phyloP scores from a whole-genome alignment of 495 filamentous ascomycete genomes.

The Lophiotrema nucula region DNA sequence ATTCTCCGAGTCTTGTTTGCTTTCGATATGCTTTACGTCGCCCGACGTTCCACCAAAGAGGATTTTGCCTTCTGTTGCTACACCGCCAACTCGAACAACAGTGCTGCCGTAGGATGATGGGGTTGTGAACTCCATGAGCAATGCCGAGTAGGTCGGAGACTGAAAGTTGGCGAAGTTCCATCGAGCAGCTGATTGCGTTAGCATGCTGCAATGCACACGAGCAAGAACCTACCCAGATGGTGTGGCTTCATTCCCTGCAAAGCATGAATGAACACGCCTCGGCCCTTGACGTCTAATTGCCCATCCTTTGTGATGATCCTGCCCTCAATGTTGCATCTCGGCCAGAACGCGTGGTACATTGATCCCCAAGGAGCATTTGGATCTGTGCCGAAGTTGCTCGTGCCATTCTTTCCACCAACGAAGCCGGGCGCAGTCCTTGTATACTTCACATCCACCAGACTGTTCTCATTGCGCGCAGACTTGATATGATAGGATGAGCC shows the following conservation, averaged over 20 bases:
- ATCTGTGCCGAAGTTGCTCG: slow-evolving; percentile 80
- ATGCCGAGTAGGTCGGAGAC: slow-evolving; percentile 75
- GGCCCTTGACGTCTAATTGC: slow-evolving; percentile 78
- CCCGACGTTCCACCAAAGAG: slow-evolving; percentile 65
- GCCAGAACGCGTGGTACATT: slow-evolving; percentile 93
- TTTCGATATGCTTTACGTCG: slow-evolving; percentile 62
- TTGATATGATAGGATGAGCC: slow-evolving; percentile 79
- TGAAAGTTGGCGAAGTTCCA: slow-evolving; percentile 97
- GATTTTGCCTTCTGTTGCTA: slow-evolving; percentile 77
- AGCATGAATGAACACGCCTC: slow-evolving; percentile 73
- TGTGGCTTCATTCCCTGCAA: slow-evolving; percentile 99
- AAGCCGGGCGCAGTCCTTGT: slow-evolving; percentile 77
- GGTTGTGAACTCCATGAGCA: slow-evolving; percentile 95
- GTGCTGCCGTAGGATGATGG: slow-evolving; percentile 92
- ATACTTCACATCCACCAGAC: slow-evolving; percentile 80
- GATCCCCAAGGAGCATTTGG: slow-evolving; percentile 81
- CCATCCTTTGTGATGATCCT: slow-evolving; percentile 80
- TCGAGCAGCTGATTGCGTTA: slow-evolving; percentile 60
- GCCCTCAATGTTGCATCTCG: slow-evolving; percentile 75
- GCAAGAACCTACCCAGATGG: slow-evolving; percentile 67
- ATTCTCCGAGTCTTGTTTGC: slow-evolving; percentile 68
- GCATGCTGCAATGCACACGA: not conserved
- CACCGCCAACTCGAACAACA: slow-evolving; percentile 77
- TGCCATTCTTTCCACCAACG: slow-evolving; percentile 82
- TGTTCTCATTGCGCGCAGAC: slow-evolving; percentile 71